Evolutionary conservation across 2,329 filamentous ascomycete genomes (phyloP).

Genomic region (Pyrenophora tritici-repentis): DNA sequence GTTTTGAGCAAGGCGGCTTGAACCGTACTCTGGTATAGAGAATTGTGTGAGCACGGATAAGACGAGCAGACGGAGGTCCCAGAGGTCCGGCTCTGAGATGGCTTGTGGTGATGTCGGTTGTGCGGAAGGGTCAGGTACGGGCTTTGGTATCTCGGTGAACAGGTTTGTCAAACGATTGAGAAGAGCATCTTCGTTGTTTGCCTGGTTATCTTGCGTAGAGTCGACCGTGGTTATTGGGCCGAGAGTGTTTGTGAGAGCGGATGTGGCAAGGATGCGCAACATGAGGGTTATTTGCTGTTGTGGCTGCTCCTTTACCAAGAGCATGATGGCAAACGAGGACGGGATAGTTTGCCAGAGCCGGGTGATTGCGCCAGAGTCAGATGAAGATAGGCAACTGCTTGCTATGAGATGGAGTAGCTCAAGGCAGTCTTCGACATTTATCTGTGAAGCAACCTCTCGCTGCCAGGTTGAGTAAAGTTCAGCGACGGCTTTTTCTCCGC

Average conservation of each 20-base stretch:
- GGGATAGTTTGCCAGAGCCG: conserved; percentile 71
- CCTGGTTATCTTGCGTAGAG: conserved; percentile 41
- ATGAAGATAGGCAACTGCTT: conserved; percentile 58
- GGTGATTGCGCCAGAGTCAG: conserved; percentile 47
- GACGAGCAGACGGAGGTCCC: conserved; percentile 53
- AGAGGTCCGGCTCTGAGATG: conserved; percentile 44
- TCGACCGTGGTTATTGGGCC: conserved; percentile 65
- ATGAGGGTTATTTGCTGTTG: conserved; percentile 66
- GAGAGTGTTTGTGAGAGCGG: conserved; percentile 66
- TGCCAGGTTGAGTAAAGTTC: conserved; percentile 47
- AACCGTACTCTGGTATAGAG: conserved; percentile 63
- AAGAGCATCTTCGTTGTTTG: conserved; percentile 52
- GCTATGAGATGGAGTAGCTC: conserved; percentile 68
- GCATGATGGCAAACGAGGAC: conserved; percentile 68
- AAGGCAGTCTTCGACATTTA: conserved; percentile 68
- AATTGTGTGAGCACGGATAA: conserved; percentile 60
- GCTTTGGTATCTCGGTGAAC: conserved; percentile 61
- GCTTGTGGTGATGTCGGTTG: conserved; percentile 7
- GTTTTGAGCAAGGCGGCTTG: conserved; percentile 69
- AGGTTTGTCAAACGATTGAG: conserved; percentile 68
- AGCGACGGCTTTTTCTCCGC: conserved; percentile 32
- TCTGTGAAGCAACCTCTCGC: conserved; percentile 58
- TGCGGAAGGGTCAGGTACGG: conserved; percentile 29
- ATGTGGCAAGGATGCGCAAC: conserved; percentile 69
- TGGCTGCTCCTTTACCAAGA: conserved; percentile 70